Conservation (phyloP, 2,329 filamentous ascomycete species). For the Diaporthe amygdali region DNA sequence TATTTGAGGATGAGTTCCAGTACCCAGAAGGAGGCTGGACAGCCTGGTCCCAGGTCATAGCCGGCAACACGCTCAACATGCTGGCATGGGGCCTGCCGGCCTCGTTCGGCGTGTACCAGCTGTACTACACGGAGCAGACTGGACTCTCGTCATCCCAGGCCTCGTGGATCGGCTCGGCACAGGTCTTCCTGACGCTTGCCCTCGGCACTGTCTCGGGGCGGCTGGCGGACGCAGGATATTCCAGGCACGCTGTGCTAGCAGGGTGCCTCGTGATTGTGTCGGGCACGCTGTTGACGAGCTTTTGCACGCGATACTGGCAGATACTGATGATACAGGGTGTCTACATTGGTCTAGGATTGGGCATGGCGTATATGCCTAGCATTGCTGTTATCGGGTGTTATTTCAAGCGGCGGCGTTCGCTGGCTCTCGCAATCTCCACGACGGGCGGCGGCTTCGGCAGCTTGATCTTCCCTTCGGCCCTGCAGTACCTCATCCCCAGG, state of each 20-base stretch:
- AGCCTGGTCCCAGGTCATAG: constrained; percentile 39
- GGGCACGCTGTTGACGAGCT: constrained; percentile 54
- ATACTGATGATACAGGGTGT: constrained; percentile 60
- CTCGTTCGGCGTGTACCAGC: constrained; percentile 55
- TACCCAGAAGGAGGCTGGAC: background rate
- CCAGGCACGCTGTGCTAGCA: constrained; percentile 43
- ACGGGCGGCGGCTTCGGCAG: constrained; percentile 67
- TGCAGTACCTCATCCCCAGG: constrained; percentile 48
- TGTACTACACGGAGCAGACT: constrained; percentile 46
- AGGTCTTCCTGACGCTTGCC: constrained; percentile 55
- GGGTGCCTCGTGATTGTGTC: constrained; percentile 49
- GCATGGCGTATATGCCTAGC: constrained; percentile 61
- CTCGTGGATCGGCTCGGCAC: constrained; percentile 56
- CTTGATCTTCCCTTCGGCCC: constrained; percentile 65
- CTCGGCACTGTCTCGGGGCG: constrained; percentile 54
- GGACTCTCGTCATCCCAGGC: constrained; percentile 41
- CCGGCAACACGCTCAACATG: constrained; percentile 52
- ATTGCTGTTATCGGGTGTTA: constrained; percentile 63
- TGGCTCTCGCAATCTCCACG: constrained; percentile 65
- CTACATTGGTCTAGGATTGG: constrained; percentile 58
- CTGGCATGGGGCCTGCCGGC: constrained; percentile 56
- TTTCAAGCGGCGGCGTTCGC: constrained; percentile 59
- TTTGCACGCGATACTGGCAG: constrained; percentile 54
- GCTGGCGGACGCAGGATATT: constrained; percentile 56
- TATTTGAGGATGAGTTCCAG: background rate